phyloP scores from a whole-genome alignment of 2,329 filamentous ascomycete genomes.

The Beauveria varroae region DNA sequence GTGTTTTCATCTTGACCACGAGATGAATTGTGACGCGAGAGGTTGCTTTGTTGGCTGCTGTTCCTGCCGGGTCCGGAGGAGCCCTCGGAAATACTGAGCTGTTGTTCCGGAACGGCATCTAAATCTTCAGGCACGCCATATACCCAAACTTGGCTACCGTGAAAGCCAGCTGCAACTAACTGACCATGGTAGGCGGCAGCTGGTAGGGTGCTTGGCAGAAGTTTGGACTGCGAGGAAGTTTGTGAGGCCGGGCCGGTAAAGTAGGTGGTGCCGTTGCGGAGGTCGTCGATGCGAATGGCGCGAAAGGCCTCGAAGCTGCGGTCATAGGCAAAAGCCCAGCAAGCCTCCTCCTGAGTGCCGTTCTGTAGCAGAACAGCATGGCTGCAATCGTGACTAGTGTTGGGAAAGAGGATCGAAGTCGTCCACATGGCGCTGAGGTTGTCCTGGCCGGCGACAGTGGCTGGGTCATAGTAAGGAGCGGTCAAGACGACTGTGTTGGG shows the following conservation, averaged over 20 bases:
- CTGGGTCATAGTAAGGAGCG: constrained; percentile 71
- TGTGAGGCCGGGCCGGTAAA: constrained; percentile 63
- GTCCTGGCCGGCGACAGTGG: constrained; percentile 56
- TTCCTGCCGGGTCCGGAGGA: constrained; percentile 22
- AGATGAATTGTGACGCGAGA: constrained; percentile 25
- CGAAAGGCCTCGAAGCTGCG: constrained; percentile 70
- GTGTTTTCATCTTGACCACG: constrained; percentile 22
- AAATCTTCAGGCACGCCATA: constrained; percentile 71
- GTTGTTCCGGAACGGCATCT: constrained; percentile 49
- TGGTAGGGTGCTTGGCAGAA: constrained; percentile 62
- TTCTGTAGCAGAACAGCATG: constrained; percentile 65
- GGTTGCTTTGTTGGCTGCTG: constrained; percentile 22
- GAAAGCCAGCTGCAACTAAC: constrained; percentile 65
- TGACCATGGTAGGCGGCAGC: constrained; percentile 63
- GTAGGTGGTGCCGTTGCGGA: constrained; percentile 69
- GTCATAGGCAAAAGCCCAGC: constrained; percentile 74
- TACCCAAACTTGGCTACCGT: constrained; percentile 66
- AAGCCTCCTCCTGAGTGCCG: constrained; percentile 55
- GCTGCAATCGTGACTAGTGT: constrained; percentile 70
- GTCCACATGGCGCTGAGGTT: constrained; percentile 74
- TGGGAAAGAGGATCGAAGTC: constrained; percentile 76
- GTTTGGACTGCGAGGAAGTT: constrained; percentile 43
- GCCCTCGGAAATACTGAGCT: constrained; percentile 15
- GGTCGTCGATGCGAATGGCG: constrained; percentile 66
- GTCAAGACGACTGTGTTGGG: constrained; percentile 70